phyloP scores from a whole-genome alignment of 2,329 filamentous ascomycete genomes.

The Chalaropsis thielavioides region DNA sequence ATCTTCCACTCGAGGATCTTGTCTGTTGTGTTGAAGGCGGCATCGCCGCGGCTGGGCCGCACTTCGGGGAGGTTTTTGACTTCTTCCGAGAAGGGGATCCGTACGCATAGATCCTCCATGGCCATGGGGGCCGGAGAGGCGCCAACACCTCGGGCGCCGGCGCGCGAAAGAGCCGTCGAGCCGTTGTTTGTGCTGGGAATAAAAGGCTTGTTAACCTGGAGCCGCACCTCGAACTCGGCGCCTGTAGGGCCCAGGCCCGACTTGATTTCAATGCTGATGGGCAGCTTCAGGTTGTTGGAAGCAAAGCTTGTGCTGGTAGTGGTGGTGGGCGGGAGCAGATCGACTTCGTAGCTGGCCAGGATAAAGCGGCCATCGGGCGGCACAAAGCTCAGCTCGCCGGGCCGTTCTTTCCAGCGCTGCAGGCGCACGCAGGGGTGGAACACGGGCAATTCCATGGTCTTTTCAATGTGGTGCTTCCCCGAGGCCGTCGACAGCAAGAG shows the following conservation, averaged over 20 bases:
- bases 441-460: conserved; percentile 71
- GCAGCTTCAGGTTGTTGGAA: conserved; percentile 58
- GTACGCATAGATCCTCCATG: conserved; percentile 64
- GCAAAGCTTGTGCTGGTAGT: conserved; percentile 35
- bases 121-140: conserved; percentile 33
- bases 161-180: conserved; percentile 25
- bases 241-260: conserved; percentile 61
- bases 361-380: conserved; percentile 91
- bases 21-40: conserved; percentile 61
- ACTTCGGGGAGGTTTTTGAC: conserved; percentile 77
- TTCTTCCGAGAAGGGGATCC: conserved; percentile 60
- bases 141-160: conserved; percentile 35
- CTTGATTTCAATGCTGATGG: conserved; percentile 66
- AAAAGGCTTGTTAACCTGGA: conserved; percentile 56
- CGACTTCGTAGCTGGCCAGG: conserved; percentile 84
- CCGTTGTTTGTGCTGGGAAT: conserved; percentile 24
- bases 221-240: conserved; percentile 75
- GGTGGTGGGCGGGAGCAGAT: conserved; percentile 60
- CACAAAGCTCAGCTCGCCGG: conserved; percentile 87
- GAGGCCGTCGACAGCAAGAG: conserved; percentile 67
- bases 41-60: conserved; percentile 67
- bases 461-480: conserved; percentile 59
- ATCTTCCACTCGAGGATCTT: conserved; percentile 70
- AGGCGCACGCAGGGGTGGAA: conserved; percentile 93
- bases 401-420: conserved; percentile 74